Evolutionary conservation across 805 yeast genomes (phyloP).

Genomic region (Metschnikowia matae): DNA sequence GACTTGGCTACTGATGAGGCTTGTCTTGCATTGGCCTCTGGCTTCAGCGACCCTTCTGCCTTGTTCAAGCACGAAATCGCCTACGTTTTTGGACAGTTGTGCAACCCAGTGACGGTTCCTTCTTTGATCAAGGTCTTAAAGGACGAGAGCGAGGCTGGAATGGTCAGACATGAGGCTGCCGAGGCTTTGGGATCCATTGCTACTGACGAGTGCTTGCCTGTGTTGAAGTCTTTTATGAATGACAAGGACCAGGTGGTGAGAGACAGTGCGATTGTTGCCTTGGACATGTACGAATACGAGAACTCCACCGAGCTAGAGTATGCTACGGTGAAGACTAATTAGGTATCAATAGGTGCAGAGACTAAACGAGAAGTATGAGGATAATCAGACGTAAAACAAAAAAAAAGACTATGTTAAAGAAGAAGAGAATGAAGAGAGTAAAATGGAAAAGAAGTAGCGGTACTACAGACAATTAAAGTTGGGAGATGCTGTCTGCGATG

Average conservation of each 20-base stretch:
- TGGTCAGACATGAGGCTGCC: constrained; percentile 99
- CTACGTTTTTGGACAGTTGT: constrained; percentile 94
- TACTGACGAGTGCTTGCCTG: constrained; percentile 90
- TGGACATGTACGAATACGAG: constrained; percentile 97
- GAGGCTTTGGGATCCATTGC: constrained; percentile 98
- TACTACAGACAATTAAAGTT: too few species aligned
- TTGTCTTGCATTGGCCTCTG: constrained; percentile 83
- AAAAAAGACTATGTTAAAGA: neutral
- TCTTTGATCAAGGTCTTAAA: constrained; percentile 76
- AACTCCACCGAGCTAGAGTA: constrained; percentile 79
- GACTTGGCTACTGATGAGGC: constrained; percentile 94
- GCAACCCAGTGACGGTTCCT: constrained; percentile 90
- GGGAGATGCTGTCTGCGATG: too few species aligned
- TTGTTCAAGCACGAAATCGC: constrained; percentile 97
- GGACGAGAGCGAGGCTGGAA: constrained; percentile 80
- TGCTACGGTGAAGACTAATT: constrained; percentile 27
- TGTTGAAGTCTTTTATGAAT: constrained; percentile 69
- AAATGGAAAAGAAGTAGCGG: too few species aligned
- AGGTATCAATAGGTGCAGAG: neutral
- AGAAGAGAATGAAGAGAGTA: neutral
- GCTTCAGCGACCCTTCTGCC: constrained; percentile 87
- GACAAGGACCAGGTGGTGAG: constrained; percentile 90
- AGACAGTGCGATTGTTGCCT: constrained; percentile 94
- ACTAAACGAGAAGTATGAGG: neutral
- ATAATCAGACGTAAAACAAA: neutral